phyloP scores from a whole-genome alignment of 2,329 filamentous ascomycete species.

The Fusarium begoniae region DNA sequence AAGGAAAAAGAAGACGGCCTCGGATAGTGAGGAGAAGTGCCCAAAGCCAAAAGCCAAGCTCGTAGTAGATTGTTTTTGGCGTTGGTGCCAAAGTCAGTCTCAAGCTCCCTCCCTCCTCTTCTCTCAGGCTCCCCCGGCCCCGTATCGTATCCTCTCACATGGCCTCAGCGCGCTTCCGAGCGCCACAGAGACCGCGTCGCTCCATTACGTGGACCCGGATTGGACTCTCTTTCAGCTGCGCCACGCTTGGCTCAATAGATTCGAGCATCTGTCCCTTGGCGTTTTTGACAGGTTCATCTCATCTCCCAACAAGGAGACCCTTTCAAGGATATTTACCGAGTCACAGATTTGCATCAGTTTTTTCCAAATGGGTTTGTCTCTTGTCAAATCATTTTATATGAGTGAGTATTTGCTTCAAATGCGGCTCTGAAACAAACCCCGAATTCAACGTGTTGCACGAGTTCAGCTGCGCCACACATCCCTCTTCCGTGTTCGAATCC shows the following conservation, averaged over 20 bases:
- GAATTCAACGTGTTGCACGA: neutral
- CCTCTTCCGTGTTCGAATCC: neutral
- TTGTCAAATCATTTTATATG: neutral
- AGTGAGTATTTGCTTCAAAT: neutral
- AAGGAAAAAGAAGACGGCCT: constrained; percentile 12
- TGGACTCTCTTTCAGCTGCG: constrained; percentile 41
- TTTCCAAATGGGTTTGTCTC: neutral
- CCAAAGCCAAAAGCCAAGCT: constrained; percentile 16
- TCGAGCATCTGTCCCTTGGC: constrained; percentile 26
- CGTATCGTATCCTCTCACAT: constrained; percentile 31
- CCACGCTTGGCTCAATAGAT: constrained; percentile 45
- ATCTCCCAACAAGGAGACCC: constrained; percentile 5
- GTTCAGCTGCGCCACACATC: constrained; percentile 32
- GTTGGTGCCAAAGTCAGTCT: constrained; percentile 35
- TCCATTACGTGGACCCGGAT: constrained; percentile 41
- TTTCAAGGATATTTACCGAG: constrained; percentile 10
- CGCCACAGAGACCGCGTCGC: constrained; percentile 40
- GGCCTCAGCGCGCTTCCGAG: constrained; percentile 9
- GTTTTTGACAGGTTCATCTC: constrained; percentile 3
- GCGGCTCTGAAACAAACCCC: constrained; percentile 1
- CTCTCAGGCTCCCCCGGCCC: neutral
- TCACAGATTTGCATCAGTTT: constrained; percentile 13
- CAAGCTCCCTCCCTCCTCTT: constrained; percentile 16
- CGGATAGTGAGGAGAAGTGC: constrained; percentile 16
- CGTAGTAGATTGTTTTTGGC: constrained; percentile 22